phyloP scores from a whole-genome alignment of 257 asterid species.

The Nicotiana obtusifolia region DNA sequence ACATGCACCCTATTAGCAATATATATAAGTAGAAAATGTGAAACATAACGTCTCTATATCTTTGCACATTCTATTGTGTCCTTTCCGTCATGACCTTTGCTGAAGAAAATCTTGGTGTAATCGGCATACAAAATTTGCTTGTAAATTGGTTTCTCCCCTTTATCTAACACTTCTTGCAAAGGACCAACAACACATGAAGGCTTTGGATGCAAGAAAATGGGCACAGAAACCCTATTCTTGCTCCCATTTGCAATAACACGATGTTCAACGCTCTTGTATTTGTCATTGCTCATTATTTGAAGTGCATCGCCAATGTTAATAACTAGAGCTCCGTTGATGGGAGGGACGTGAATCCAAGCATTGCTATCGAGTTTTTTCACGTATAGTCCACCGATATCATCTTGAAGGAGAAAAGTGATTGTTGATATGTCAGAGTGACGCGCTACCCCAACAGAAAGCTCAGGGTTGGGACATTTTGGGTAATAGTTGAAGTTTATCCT shows the following conservation, averaged over 20 bases:
- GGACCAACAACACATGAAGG: slow-evolving; percentile 19
- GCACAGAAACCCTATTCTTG: slow-evolving; percentile 17
- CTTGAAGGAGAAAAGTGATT: slow-evolving; percentile 22
- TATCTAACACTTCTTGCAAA: slow-evolving; percentile 15
- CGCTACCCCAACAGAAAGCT: slow-evolving; percentile 21
- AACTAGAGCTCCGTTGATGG: slow-evolving; percentile 18
- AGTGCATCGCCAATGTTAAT: slow-evolving; percentile 29
- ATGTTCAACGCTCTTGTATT: slow-evolving; percentile 29
- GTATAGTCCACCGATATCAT: slow-evolving; percentile 20
- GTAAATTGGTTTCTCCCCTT: slow-evolving; percentile 20
- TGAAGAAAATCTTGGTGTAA: slow-evolving; percentile 26
- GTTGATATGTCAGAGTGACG: slow-evolving; percentile 29
- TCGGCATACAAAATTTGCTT: slow-evolving; percentile 20
- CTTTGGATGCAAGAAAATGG: slow-evolving; percentile 20
- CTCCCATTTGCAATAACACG: slow-evolving; percentile 26
- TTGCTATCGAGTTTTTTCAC: slow-evolving; percentile 15
- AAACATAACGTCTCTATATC: not conserved
- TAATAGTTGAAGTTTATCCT: slow-evolving; percentile 22
- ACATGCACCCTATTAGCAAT: not conserved
- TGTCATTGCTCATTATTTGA: slow-evolving; percentile 22
- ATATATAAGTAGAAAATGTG: not conserved
- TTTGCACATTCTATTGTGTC: slow-evolving; percentile 25
- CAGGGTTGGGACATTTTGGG: slow-evolving; percentile 29
- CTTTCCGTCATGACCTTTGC: slow-evolving; percentile 30
- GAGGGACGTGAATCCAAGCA: slow-evolving; percentile 26